Conservation (phyloP, 306 rosid genomes). For the Quercus cerris region DNA sequence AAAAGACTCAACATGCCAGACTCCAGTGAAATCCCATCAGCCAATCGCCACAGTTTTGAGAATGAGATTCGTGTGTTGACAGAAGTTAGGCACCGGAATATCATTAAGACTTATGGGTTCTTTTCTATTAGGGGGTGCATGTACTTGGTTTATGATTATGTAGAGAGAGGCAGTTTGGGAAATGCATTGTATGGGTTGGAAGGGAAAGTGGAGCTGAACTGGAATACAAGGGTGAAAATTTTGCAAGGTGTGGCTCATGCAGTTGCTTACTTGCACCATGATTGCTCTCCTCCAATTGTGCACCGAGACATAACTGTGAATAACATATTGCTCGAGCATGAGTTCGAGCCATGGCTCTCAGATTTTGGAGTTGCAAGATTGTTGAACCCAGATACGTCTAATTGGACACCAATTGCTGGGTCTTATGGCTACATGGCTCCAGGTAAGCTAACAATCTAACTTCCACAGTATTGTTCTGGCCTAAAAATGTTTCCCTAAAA, state of each 20-base stretch:
- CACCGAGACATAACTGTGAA: constrained; percentile 65
- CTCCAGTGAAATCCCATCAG: constrained; percentile 40
- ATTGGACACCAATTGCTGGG: constrained; percentile 63
- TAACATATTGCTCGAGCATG: constrained; percentile 52
- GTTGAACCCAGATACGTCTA: constrained; percentile 36
- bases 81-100: constrained; percentile 61
- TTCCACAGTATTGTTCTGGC: not conserved
- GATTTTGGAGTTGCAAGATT: constrained; percentile 74
- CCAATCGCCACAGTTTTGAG: constrained; percentile 43
- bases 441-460: constrained; percentile 34
- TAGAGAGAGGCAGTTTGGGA: constrained; percentile 49
- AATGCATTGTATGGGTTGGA: constrained; percentile 48
- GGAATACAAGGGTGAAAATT: constrained; percentile 50
- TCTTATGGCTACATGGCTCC: constrained; percentile 89
- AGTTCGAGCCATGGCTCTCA: constrained; percentile 55
- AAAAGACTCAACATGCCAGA: constrained; percentile 44
- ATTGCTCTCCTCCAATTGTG: constrained; percentile 56
- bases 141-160: constrained; percentile 59
- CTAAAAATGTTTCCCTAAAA: not conserved
- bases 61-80: constrained; percentile 60
- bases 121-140: constrained; percentile 42
- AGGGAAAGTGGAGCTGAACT: constrained; percentile 34
- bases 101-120: constrained; percentile 60
- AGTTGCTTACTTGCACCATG: constrained; percentile 59
- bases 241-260: constrained; percentile 66